phyloP scores from a whole-genome alignment of 2,329 filamentous ascomycete species.

The Colletotrichum sp. region DNA sequence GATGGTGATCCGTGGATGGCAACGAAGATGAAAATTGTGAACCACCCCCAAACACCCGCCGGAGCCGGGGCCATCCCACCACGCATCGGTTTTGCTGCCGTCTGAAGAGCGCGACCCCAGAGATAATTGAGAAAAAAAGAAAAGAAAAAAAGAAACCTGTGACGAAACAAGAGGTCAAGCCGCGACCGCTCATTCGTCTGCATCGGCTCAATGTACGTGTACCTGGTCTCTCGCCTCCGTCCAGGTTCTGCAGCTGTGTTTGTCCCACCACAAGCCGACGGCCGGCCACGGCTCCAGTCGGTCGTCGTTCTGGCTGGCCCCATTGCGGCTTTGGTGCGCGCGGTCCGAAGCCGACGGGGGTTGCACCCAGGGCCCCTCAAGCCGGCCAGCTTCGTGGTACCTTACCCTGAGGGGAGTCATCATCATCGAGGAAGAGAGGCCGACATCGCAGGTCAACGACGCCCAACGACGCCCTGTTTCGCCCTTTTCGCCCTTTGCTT shows the following conservation, averaged over 20 bases:
- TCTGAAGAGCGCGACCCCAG: not conserved
- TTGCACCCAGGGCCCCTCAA: not conserved
- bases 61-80: conserved; percentile 6
- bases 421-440: not conserved
- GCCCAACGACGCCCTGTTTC: not conserved
- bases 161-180: conserved; percentile 22
- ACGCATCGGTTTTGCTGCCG: not conserved
- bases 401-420: not conserved
- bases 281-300: conserved; percentile 21
- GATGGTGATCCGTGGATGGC: not conserved
- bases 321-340: conserved; percentile 20
- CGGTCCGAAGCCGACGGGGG: conserved; percentile 10
- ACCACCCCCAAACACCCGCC: not conserved
- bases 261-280: conserved; percentile 19
- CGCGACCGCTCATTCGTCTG: conserved; percentile 13
- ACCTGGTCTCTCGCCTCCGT: not conserved
- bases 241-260: not conserved
- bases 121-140: not conserved
- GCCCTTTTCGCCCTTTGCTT: not conserved
- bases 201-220: not conserved
- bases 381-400: not conserved
- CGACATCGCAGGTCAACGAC: conserved; percentile 8
- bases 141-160: conserved; percentile 1
- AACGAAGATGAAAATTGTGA: not conserved
- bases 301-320: conserved; percentile 11